These are phyloP conservation scores for Mucor racemosus DNA, from an alignment of 371 early-diverging fungal species.

Conservation along the genomic window DNA sequence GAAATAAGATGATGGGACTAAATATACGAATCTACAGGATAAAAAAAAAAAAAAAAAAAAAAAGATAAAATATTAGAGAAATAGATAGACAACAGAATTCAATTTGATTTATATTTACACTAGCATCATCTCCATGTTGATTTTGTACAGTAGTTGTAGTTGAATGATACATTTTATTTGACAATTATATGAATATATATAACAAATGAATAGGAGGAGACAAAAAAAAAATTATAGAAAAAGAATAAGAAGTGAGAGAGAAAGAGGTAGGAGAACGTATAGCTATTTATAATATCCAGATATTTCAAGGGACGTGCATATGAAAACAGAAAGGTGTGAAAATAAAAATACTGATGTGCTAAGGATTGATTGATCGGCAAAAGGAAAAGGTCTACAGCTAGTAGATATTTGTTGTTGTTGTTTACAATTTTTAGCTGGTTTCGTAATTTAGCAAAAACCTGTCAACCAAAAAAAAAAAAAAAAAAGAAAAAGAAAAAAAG, in stretches of 20 bases:
- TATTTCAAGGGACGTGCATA: slow-evolving; percentile 8
- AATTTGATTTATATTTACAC: not conserved
- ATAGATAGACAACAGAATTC: not conserved
- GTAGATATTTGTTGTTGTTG: slow-evolving; percentile 2
- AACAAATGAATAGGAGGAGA: too few relatives aligned
- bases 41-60: too few relatives aligned
- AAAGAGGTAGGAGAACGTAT: not conserved
- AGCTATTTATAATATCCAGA: not conserved
- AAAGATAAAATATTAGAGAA: not conserved
- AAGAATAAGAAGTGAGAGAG: too few relatives aligned
- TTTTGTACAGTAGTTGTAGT: not conserved
- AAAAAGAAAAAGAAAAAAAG: too few relatives aligned
- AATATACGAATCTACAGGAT: slow-evolving; percentile 28
- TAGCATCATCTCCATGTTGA: not conserved
- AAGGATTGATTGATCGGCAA: slow-evolving; percentile 2
- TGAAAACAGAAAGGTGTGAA: slow-evolving; percentile 5
- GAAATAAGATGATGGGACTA: slow-evolving; percentile 31
- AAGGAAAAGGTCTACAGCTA: not conserved
- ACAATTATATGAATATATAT: not conserved
- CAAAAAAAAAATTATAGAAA: too few relatives aligned
- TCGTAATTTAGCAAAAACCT: slow-evolving; percentile 1
- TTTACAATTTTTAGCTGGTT: not conserved
- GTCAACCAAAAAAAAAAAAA: not conserved
- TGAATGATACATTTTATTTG: not conserved
- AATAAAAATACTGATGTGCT: not conserved